These are phyloP conservation scores for Crithidia fasciculata DNA, from an alignment of 208 protist species.

Conservation along the genomic window DNA sequence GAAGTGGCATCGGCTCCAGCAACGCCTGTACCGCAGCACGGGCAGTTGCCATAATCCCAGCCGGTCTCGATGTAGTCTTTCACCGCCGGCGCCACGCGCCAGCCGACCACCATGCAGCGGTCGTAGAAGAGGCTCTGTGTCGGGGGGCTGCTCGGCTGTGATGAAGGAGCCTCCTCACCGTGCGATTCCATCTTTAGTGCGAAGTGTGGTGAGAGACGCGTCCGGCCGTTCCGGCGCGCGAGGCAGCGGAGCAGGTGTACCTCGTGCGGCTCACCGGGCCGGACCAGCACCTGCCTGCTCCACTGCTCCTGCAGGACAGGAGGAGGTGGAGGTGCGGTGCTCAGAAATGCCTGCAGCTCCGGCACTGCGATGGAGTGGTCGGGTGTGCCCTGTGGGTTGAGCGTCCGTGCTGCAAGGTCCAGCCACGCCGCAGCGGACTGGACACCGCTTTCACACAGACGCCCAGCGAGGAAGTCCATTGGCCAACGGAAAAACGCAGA, in stretches of 20 bases:
- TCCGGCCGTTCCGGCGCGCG: slow-evolving; percentile 30
- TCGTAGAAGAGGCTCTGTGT: slow-evolving; percentile 23
- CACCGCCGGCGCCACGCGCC: slow-evolving; percentile 43
- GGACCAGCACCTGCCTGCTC: slow-evolving; percentile 56
- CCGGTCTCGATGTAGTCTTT: slow-evolving; percentile 62
- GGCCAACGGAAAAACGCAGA: too few relatives aligned
- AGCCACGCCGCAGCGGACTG: slow-evolving; percentile 39
- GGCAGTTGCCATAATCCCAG: slow-evolving; percentile 47
- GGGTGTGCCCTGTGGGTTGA: slow-evolving; percentile 37
- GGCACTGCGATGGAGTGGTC: slow-evolving; percentile 24
- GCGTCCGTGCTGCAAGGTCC: slow-evolving; percentile 16
- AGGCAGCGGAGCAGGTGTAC: slow-evolving; percentile 79
- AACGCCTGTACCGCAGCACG: slow-evolving; percentile 6
- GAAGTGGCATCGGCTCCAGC: too few relatives aligned
- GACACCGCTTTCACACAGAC: neutral
- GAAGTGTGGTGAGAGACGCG: slow-evolving; percentile 27
- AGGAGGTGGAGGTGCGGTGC: slow-evolving; percentile 41
- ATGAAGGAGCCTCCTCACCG: neutral
- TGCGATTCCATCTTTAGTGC: neutral
- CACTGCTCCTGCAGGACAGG: slow-evolving; percentile 50
- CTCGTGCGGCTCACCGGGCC: slow-evolving; percentile 58
- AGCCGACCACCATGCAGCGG: slow-evolving; percentile 48
- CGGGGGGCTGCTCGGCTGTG: too few relatives aligned
- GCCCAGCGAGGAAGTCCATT: neutral
- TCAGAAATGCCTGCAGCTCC: slow-evolving; percentile 41